These are phyloP conservation scores for Microbotryum saponariae DNA, from an alignment of 1,284 basidiomycete species.

Conservation along the genomic window DNA sequence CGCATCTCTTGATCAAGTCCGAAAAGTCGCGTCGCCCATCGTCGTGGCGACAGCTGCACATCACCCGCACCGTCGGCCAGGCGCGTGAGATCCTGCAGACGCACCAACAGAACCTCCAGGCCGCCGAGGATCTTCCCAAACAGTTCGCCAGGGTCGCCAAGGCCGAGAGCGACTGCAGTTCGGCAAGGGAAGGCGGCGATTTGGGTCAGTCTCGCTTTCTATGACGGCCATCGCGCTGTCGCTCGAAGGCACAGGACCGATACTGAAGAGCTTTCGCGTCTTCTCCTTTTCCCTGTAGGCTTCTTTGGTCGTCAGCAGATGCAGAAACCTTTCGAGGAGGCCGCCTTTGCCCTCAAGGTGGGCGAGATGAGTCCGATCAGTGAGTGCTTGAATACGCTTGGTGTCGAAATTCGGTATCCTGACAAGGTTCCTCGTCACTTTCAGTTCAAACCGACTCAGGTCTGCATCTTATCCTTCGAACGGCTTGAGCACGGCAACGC, in stretches of 20 bases:
- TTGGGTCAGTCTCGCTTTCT: slow-evolving; percentile 45
- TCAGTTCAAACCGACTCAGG: slow-evolving; percentile 81
- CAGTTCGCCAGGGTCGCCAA: slow-evolving; percentile 65
- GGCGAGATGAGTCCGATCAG: slow-evolving; percentile 72
- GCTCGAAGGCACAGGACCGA: not conserved
- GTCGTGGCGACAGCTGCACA: slow-evolving; percentile 77
- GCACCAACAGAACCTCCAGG: slow-evolving; percentile 47
- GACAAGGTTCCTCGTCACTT: not conserved
- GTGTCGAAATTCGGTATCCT: not conserved
- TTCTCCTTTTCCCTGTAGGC: slow-evolving; percentile 40
- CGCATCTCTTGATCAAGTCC: slow-evolving; percentile 93
- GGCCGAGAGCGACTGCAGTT: slow-evolving; percentile 77
- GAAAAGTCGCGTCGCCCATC: slow-evolving; percentile 73
- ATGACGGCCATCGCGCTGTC: not conserved
- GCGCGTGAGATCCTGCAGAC: slow-evolving; percentile 67
- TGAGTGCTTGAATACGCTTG: not conserved
- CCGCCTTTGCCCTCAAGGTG: slow-evolving; percentile 69
- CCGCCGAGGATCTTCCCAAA: slow-evolving; percentile 42
- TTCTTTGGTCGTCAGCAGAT: slow-evolving; percentile 81
- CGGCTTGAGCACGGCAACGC: slow-evolving; percentile 50
- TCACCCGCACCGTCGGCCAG: slow-evolving; percentile 48
- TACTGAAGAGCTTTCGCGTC: not conserved
- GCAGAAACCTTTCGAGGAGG: slow-evolving; percentile 97
- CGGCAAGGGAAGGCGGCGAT: slow-evolving; percentile 70
- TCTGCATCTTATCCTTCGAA: slow-evolving; percentile 89